phyloP scores from a whole-genome alignment of 2,329 filamentous ascomycete species.

The Diaporthe ampelina region DNA sequence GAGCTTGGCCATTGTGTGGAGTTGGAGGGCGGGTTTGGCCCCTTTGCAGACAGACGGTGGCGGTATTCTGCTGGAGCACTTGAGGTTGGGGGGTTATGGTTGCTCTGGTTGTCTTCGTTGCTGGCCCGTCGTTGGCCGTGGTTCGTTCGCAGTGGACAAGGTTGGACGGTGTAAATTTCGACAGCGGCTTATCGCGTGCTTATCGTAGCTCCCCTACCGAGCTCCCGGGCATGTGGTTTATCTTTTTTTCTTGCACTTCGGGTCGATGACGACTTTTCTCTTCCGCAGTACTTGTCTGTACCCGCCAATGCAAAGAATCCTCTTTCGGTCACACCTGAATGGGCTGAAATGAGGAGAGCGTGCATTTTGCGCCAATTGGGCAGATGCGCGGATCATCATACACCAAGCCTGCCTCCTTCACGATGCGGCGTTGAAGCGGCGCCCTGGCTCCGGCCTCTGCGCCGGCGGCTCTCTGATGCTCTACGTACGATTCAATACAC shows the following conservation, averaged over 20 bases:
- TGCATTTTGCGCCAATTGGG: slow-evolving; percentile 49
- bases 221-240: slow-evolving; percentile 18
- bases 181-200: slow-evolving; percentile 38
- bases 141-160: not conserved
- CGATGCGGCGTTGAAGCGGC: slow-evolving; percentile 20
- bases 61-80: not conserved
- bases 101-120: slow-evolving; percentile 41
- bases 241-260: not conserved
- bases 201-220: slow-evolving; percentile 38
- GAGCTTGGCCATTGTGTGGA: slow-evolving; percentile 51
- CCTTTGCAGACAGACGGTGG: not conserved
- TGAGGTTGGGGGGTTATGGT: not conserved
- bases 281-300: not conserved
- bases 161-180: slow-evolving; percentile 38
- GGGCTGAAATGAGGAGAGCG: slow-evolving; percentile 51
- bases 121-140: not conserved
- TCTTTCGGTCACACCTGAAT: slow-evolving; percentile 43
- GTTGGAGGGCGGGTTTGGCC: slow-evolving; percentile 5
- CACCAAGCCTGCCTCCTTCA: slow-evolving; percentile 7
- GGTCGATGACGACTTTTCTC: not conserved
- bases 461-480: slow-evolving; percentile 25
- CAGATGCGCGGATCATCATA: slow-evolving; percentile 43
- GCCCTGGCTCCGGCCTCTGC: slow-evolving; percentile 25
- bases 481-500: not conserved
- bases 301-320: slow-evolving; percentile 1